phyloP scores from a whole-genome alignment of 495 filamentous ascomycete genomes.

The Darksidea phi region DNA sequence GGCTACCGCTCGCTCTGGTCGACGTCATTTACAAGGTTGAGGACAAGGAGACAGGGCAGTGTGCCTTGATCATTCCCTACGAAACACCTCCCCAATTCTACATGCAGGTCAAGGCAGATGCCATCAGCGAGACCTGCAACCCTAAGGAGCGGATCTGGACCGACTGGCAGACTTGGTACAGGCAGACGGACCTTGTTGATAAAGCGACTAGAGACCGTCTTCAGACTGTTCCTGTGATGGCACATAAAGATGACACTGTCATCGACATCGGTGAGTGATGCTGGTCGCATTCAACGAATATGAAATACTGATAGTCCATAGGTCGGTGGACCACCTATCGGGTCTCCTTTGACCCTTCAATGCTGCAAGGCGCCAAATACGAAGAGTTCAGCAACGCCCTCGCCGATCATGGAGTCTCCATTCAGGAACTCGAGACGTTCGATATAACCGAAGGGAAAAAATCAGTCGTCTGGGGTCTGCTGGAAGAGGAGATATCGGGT shows the following conservation, averaged over 20 bases:
- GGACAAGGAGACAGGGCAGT: slow-evolving; percentile 37
- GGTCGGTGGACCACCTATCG: slow-evolving; percentile 68
- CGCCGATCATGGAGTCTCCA: slow-evolving; percentile 68
- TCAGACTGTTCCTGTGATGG: slow-evolving; percentile 47
- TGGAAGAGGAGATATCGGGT: slow-evolving; percentile 38
- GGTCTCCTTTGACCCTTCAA: slow-evolving; percentile 49
- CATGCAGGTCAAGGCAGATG: slow-evolving; percentile 50
- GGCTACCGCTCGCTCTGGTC: slow-evolving; percentile 65
- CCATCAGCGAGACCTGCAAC: slow-evolving; percentile 43
- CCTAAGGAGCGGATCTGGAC: slow-evolving; percentile 53
- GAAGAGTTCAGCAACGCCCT: slow-evolving; percentile 43
- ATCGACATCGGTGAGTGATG: slow-evolving; percentile 71
- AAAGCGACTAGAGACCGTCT: slow-evolving; percentile 41
- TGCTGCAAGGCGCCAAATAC: slow-evolving; percentile 40
- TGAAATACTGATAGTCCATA: slow-evolving; percentile 46
- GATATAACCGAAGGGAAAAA: slow-evolving; percentile 31
- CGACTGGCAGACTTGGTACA: slow-evolving; percentile 68
- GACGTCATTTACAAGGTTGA: slow-evolving; percentile 53
- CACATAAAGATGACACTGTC: slow-evolving; percentile 56
- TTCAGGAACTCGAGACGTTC: slow-evolving; percentile 27
- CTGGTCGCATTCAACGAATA: not conserved
- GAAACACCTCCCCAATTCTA: slow-evolving; percentile 66
- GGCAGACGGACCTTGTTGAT: slow-evolving; percentile 68
- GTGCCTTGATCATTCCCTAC: slow-evolving; percentile 57
- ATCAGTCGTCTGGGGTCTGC: slow-evolving; percentile 56